Conservation (phyloP, 768 basidiomycete species). For the Thelephora aurantiotincta region DNA sequence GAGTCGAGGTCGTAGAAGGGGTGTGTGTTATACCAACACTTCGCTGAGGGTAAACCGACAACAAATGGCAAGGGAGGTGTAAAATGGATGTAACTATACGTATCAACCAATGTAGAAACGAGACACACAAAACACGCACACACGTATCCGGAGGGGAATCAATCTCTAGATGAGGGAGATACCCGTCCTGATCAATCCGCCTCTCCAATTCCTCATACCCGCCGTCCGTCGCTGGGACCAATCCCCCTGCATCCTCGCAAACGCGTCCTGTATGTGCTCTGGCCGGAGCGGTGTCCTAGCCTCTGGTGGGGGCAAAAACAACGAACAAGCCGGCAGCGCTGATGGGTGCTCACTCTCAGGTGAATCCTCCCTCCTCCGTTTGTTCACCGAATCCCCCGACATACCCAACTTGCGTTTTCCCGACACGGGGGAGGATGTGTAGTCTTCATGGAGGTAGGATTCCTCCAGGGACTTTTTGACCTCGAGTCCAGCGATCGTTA, state of each 20-base stretch:
- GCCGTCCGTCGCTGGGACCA: conserved; percentile 72
- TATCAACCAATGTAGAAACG: conserved; percentile 6
- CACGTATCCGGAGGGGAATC: conserved; percentile 5
- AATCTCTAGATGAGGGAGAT: conserved; percentile 71
- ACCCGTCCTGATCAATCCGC: conserved; percentile 66
- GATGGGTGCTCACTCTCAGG: conserved; percentile 45
- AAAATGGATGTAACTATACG: conserved; percentile 4
- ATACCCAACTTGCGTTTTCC: conserved; percentile 48
- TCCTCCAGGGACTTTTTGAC: conserved; percentile 74
- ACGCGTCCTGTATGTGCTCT: conserved; percentile 86
- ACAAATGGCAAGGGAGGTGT: conserved; percentile 1
- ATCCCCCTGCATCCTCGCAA: conserved; percentile 78
- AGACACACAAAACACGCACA: conserved; percentile 6
- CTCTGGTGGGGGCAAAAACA: conserved; percentile 76
- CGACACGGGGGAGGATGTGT: conserved; percentile 41
- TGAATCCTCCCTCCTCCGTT: conserved; percentile 40
- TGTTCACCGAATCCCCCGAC: conserved; percentile 17
- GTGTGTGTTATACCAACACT: no score
- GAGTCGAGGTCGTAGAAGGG: no score
- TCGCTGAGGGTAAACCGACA: no score
- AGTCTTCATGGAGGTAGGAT: conserved; percentile 50
- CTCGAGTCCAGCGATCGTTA: conserved; percentile 77
- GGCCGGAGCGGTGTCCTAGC: conserved; percentile 66
- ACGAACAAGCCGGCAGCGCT: conserved; percentile 49
- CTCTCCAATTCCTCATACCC: conserved; percentile 83